A percentile compares a stretch with the other conserved stretches of the same genome.
Evolutionary conservation across 2,329 filamentous ascomycete species (phyloP).

Genomic region (Albifimbria verrucaria): DNA sequence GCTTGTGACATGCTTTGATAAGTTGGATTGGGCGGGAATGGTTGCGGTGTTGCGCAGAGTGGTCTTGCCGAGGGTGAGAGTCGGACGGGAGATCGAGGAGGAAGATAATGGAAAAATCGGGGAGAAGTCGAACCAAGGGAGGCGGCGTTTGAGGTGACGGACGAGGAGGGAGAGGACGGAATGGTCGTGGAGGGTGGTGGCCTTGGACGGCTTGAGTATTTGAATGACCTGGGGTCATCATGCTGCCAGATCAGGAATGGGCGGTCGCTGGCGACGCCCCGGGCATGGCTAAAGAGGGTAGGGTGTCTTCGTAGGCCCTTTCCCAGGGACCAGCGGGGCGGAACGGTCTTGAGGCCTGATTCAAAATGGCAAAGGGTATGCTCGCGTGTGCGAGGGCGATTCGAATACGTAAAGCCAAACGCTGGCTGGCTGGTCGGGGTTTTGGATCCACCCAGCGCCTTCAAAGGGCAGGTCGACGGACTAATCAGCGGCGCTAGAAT

Average conservation of each 20-base stretch:
- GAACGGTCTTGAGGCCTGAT: not conserved
- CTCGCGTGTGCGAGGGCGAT: slow-evolving; percentile 1
- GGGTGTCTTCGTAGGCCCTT: not conserved
- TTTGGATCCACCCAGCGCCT: not conserved
- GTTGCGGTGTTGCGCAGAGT: slow-evolving; percentile 1
- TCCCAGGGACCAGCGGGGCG: not conserved
- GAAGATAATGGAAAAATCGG: slow-evolving; percentile 6
- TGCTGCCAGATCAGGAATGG: not conserved
- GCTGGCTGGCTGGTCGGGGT: not conserved
- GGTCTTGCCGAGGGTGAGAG: not conserved
- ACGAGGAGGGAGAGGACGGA: slow-evolving; percentile 11
- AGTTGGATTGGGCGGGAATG: slow-evolving; percentile 17
- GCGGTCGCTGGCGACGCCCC: not conserved
- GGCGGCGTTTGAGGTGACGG: slow-evolving; percentile 6
- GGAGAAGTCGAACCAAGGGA: slow-evolving; percentile 11
- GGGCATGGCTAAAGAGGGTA: not conserved
- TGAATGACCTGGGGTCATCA: slow-evolving; percentile 3
- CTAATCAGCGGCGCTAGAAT: not conserved
- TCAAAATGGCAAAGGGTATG: not conserved
- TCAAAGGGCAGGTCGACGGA: not conserved
- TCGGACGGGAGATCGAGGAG: not conserved
- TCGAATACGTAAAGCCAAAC: slow-evolving; percentile 1
- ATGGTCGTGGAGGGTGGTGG: slow-evolving; percentile 2
- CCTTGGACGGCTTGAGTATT: not conserved
- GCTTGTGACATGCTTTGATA: slow-evolving; percentile 25